Conservation (phyloP, 2,329 filamentous ascomycete genomes). For the Chaetomium sp. region DNA sequence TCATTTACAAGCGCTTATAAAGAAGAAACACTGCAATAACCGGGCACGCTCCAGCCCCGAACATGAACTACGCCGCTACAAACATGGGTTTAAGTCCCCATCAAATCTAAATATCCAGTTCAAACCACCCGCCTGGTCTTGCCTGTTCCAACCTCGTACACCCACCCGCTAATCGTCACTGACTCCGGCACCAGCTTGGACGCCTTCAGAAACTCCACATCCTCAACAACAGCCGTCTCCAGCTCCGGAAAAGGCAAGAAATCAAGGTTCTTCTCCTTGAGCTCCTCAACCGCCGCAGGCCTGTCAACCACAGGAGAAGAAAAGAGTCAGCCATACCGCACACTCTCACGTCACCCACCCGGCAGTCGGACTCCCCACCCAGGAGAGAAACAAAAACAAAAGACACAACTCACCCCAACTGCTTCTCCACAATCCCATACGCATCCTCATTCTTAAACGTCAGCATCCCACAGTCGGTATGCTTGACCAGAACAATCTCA, state of each 20-base stretch:
- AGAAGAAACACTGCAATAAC: no score
- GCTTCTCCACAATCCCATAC: constrained; percentile 57
- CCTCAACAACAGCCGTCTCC: constrained; percentile 64
- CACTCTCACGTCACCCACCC: not conserved
- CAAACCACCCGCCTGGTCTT: constrained; percentile 40
- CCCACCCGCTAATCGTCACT: constrained; percentile 69
- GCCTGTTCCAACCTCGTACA: constrained; percentile 78
- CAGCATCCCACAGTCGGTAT: constrained; percentile 76
- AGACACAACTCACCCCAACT: constrained; percentile 48
- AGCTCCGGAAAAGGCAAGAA: constrained; percentile 69
- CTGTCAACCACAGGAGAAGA: constrained; percentile 14
- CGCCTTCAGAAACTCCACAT: constrained; percentile 64
- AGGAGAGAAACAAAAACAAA: not conserved
- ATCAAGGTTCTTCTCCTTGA: constrained; percentile 48
- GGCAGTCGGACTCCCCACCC: no score
- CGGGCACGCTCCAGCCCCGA: no score
- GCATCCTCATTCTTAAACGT: constrained; percentile 65
- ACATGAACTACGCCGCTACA: no score
- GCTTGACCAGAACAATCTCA: constrained; percentile 75
- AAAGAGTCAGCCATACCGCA: constrained; percentile 7
- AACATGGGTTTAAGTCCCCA: not conserved
- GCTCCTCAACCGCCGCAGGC: constrained; percentile 29
- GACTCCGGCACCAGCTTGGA: constrained; percentile 61
- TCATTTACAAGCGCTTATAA: no score
- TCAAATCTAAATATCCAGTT: not conserved